These are phyloP conservation scores for Torulaspora delbrueckii DNA, from an alignment of 805 yeast species.

Conservation along the genomic window DNA sequence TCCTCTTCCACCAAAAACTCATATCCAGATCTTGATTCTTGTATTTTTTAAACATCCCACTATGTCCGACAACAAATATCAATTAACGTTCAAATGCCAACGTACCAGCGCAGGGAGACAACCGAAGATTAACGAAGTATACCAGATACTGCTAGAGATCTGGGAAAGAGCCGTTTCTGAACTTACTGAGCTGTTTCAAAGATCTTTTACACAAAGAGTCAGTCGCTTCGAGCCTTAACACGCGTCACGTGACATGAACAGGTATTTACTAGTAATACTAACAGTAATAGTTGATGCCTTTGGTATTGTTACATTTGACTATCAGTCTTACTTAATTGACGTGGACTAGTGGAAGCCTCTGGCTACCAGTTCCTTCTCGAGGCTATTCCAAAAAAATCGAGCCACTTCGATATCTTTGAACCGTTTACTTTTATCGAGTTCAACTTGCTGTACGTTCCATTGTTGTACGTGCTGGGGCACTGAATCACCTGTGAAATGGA, in stretches of 20 bases:
- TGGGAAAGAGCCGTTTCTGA: background rate
- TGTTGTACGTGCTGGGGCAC: constrained; percentile 69
- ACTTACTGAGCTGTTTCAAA: background rate
- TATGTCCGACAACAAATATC: background rate
- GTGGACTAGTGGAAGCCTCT: constrained; percentile 48
- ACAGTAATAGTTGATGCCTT: background rate
- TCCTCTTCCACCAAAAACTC: constrained; percentile 89
- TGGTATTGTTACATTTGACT: constrained; percentile 4
- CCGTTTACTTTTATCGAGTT: constrained; percentile 74
- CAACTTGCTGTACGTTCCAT: constrained; percentile 84
- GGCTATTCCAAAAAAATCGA: constrained; percentile 75
- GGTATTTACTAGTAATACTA: too few species aligned
- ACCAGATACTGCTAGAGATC: background rate
- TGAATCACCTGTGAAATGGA: constrained; percentile 71
- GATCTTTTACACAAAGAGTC: constrained; percentile 4
- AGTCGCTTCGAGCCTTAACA: background rate
- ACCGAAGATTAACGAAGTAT: background rate
- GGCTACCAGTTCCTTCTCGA: constrained; percentile 67
- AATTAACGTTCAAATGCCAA: background rate
- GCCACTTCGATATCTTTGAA: constrained; percentile 86
- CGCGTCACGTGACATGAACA: background rate
- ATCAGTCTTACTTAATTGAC: background rate
- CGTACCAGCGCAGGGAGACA: background rate
- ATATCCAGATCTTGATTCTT: constrained; percentile 40
- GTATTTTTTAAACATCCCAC: constrained; percentile 28